Percentiles rank a stretch among this genome's conserved stretches.
These are phyloP conservation scores for Dipteronia dyeriana DNA, from an alignment of 345 rosid species.

Conservation along the genomic window DNA sequence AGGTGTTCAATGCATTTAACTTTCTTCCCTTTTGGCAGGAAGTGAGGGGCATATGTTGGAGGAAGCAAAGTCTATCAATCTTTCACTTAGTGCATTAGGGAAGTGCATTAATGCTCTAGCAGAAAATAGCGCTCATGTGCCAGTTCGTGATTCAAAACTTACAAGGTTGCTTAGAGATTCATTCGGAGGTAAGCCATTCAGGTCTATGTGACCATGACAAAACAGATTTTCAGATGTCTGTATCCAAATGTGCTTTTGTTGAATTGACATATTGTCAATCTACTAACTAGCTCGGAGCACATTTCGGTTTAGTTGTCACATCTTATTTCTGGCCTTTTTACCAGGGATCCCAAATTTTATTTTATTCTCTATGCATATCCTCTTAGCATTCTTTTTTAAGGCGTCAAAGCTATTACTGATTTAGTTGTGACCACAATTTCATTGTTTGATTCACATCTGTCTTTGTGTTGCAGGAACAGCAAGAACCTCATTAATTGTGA, in stretches of 20 bases:
- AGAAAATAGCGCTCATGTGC: slow-evolving; percentile 84
- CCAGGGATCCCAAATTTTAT: not conserved
- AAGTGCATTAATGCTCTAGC: slow-evolving; percentile 92
- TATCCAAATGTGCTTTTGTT: not conserved
- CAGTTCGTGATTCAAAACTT: slow-evolving; percentile 89
- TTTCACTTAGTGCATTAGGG: slow-evolving; percentile 85
- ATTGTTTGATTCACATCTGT: slow-evolving; percentile 4
- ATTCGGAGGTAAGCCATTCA: slow-evolving; percentile 56
- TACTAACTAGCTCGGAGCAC: not conserved
- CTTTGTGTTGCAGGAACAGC: slow-evolving; percentile 63
- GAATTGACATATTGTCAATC: not conserved
- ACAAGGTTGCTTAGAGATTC: slow-evolving; percentile 86
- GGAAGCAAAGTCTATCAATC: slow-evolving; percentile 93
- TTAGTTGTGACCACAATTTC: not conserved
- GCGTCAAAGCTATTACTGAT: not conserved
- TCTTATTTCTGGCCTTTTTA: slow-evolving; percentile 7
- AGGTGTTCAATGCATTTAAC: slow-evolving; percentile 6
- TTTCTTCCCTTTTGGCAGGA: slow-evolving; percentile 47
- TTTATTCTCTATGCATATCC: not conserved
- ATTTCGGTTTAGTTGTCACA: slow-evolving; percentile 13
- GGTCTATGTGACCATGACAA: slow-evolving; percentile 15
- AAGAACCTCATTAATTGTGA: slow-evolving; percentile 78
- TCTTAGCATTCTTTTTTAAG: not conserved
- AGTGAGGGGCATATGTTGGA: slow-evolving; percentile 87
- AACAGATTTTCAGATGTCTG: slow-evolving; percentile 3